These are phyloP conservation scores for Hypholoma sublateritium DNA, from an alignment of 768 basidiomycete genomes.

Conservation along the genomic window DNA sequence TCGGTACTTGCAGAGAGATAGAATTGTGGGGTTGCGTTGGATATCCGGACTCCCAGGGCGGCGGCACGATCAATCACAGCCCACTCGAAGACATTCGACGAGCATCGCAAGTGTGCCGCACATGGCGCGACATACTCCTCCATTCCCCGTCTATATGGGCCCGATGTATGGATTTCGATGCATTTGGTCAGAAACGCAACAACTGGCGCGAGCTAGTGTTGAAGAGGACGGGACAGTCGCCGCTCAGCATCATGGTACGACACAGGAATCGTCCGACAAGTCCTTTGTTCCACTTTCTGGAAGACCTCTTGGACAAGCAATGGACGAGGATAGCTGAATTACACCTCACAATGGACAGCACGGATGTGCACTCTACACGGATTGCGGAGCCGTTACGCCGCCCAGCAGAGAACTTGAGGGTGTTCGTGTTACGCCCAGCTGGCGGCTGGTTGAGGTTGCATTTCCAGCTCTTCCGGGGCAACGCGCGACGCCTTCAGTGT, in stretches of 20 bases:
- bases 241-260: not conserved
- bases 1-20: no score
- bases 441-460: not conserved
- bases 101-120: not conserved
- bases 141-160: not conserved
- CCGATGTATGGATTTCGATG: not conserved
- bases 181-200: not conserved
- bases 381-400: no score
- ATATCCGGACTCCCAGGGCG: no score
- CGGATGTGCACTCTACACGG: no score
- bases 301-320: not conserved
- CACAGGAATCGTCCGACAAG: not conserved
- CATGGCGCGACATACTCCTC: not conserved
- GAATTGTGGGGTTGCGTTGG: no score
- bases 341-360: no score
- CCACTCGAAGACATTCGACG: not conserved
- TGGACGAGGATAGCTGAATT: not conserved
- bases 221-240: not conserved
- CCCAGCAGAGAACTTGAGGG: not conserved
- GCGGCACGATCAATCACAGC: no score
- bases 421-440: not conserved
- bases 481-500: not conserved
- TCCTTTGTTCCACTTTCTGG: not conserved
- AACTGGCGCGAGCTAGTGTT: not conserved
- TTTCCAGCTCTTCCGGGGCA: not conserved